Conservation (phyloP, 169 alveolate genomes). For the Plasmodium vinckei region DNA sequence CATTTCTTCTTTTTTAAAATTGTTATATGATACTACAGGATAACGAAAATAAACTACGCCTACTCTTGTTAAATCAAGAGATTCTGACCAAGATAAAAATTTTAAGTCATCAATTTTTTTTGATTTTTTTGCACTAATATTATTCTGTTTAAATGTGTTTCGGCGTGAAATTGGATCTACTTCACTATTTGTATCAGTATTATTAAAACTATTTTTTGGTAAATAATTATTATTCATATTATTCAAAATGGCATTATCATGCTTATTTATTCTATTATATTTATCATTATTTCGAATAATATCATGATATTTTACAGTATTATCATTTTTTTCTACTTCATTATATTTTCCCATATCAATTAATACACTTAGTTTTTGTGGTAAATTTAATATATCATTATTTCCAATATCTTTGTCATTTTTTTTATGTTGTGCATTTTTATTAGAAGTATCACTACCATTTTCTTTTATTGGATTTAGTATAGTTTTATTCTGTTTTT, state of each 20-base stretch:
- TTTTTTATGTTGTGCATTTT: neutral
- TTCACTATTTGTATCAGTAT: neutral
- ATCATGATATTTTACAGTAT: constrained; percentile 17
- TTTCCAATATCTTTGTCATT: neutral
- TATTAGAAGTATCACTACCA: neutral
- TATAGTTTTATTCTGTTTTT: constrained; percentile 21
- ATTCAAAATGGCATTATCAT: neutral
- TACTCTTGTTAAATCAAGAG: constrained; percentile 66
- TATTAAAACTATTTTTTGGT: neutral
- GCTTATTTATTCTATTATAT: neutral
- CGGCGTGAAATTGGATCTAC: neutral
- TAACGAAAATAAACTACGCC: constrained; percentile 73
- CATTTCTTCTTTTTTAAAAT: constrained; percentile 69
- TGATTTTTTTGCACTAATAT: constrained; percentile 11
- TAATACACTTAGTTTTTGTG: neutral
- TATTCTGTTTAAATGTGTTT: neutral
- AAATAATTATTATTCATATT: neutral
- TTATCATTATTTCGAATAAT: constrained; percentile 8
- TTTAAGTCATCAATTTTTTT: constrained; percentile 19
- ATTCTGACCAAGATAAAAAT: constrained; percentile 74
- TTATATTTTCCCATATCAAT: neutral
- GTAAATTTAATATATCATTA: neutral
- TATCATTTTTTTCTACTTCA: neutral
- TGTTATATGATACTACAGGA: constrained; percentile 53
- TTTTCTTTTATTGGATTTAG: constrained; percentile 11